A percentile compares a stretch with the other conserved stretches of the same genome.
Evolutionary conservation across 2,329 filamentous ascomycete genomes (phyloP).

Genomic region (Dissoconium aciculare): DNA sequence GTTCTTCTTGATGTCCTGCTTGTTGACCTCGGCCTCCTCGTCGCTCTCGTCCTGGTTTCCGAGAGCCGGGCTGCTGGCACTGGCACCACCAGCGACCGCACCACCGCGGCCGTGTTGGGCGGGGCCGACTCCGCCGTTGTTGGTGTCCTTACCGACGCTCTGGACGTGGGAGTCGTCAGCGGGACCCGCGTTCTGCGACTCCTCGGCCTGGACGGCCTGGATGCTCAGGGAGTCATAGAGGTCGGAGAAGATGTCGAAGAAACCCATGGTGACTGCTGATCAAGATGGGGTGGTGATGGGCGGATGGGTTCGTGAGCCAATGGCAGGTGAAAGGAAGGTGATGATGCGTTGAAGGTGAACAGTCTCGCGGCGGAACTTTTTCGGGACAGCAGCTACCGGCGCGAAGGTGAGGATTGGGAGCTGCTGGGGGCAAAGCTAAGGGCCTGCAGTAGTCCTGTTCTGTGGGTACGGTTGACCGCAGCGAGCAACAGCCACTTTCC

Average conservation of each 20-base stretch:
- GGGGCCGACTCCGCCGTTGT: constrained; percentile 14
- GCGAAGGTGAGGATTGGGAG: too few relatives aligned
- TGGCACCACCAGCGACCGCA: constrained; percentile 25
- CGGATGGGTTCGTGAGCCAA: too few relatives aligned
- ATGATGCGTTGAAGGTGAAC: too few relatives aligned
- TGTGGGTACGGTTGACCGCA: too few relatives aligned
- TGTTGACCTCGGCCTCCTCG: constrained; percentile 25
- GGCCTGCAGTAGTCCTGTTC: too few relatives aligned
- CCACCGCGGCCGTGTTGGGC: constrained; percentile 20
- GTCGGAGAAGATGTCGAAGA: constrained; percentile 50
- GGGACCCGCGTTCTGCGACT: constrained; percentile 34
- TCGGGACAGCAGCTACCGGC: too few relatives aligned
- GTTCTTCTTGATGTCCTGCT: constrained; percentile 30
- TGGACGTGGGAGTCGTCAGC: constrained; percentile 32
- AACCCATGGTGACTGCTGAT: constrained; percentile 35
- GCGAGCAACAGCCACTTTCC: too few relatives aligned
- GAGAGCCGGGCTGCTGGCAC: constrained; percentile 25
- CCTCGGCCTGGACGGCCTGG: constrained; percentile 46
- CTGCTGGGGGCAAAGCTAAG: too few relatives aligned
- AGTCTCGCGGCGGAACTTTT: too few relatives aligned
- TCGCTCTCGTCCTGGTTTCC: constrained; percentile 27
- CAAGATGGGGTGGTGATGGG: neutral
- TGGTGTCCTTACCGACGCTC: constrained; percentile 23
- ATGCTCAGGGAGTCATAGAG: constrained; percentile 51
- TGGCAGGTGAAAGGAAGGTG: too few relatives aligned